Base-by-base conservation (phyloP, 2,329 filamentous ascomycete genomes). In the Colletotrichum filicis region DNA sequence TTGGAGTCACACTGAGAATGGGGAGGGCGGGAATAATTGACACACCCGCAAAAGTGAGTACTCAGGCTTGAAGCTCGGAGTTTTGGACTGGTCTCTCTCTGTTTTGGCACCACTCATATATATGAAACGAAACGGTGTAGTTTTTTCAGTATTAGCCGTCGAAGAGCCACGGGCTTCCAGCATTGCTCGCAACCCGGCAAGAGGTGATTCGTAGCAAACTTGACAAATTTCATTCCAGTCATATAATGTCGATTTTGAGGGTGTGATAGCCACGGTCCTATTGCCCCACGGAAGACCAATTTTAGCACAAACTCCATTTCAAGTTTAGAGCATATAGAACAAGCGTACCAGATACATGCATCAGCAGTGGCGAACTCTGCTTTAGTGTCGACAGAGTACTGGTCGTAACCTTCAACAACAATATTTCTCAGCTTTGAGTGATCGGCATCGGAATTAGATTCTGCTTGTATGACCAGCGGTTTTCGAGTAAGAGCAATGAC, bases 11-110 rank as follows among this genome's bases (percentile, higher is more conserved):
- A 37, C 12, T 16, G 5, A 16, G 1, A 14, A 37, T 14, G 14
- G 14, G 19, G 9, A n/a, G 16, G 60, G 42, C 6, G 16, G 35
- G 28, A 35, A 63, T 16, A 37, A 4, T 52, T 9, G n/a, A 77
- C 82, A 74, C 79, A 88, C 88, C n/a, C 88, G 78, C 82, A 89
- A 83, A 11, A 85, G 68, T 8, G 63, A 74, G 68, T 89, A 89
- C 53, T 87, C 79, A 0, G 77, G 76, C 32, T 83, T 75, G 8
- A 83, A 75, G 71, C 73, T 76, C 1, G 82, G 84, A 64, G 79
- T 85, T 77, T 87, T 85, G 14, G 76, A 82, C 24, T 80, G 85
- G 59, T 90, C 87, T 1, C 86, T 82, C 74, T 84, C 82, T 2
- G 82, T 81, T 1, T 77, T 79, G 1, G 79, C 75, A 2, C 87